Percentiles rank a stretch among this genome's conserved stretches.
phyloP scores from a whole-genome alignment of 1,284 basidiomycete species.

The Austroboletus sp. region DNA sequence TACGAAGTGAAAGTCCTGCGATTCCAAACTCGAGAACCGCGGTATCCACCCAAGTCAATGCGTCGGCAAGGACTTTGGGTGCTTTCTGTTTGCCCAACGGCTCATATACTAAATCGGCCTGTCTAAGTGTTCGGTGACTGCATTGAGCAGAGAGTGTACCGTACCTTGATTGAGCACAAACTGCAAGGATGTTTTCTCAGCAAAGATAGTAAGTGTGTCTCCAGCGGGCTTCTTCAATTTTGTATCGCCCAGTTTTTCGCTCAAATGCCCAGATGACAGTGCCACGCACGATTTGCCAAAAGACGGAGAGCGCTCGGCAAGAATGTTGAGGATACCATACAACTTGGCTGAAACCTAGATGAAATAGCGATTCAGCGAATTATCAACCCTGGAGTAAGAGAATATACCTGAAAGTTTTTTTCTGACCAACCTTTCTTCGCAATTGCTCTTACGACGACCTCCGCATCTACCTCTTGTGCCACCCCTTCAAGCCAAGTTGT shows the following conservation, averaged over 20 bases:
- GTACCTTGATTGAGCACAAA: slow-evolving; percentile 89
- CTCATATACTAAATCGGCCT: slow-evolving; percentile 66
- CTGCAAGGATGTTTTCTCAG: slow-evolving; percentile 90
- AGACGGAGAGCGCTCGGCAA: slow-evolving; percentile 74
- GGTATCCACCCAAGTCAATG: slow-evolving; percentile 83
- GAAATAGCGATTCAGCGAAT: slow-evolving; percentile 6
- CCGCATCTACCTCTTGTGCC: slow-evolving; percentile 71
- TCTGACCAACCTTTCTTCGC: slow-evolving; percentile 94
- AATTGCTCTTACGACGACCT: slow-evolving; percentile 85
- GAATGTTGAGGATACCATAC: slow-evolving; percentile 66
- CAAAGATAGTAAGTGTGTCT: slow-evolving; percentile 75
- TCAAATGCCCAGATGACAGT: slow-evolving; percentile 76
- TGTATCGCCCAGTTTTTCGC: slow-evolving; percentile 93
- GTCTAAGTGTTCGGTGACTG: slow-evolving; percentile 12
- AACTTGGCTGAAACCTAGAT: slow-evolving; percentile 80
- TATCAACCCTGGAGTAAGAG: slow-evolving; percentile 9
- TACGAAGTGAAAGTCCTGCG: slow-evolving; percentile 75
- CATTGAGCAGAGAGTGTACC: slow-evolving; percentile 19
- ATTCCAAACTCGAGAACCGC: slow-evolving; percentile 91
- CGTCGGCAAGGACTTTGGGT: slow-evolving; percentile 93
- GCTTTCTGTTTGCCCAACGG: slow-evolving; percentile 91
- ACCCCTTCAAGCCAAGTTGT: slow-evolving; percentile 72
- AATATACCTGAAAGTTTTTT: slow-evolving; percentile 91
- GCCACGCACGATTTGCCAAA: slow-evolving; percentile 86
- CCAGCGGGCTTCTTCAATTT: slow-evolving; percentile 98